Conservation (phyloP, 2,329 filamentous ascomycete genomes). For the Trichophyton benhamiae region DNA sequence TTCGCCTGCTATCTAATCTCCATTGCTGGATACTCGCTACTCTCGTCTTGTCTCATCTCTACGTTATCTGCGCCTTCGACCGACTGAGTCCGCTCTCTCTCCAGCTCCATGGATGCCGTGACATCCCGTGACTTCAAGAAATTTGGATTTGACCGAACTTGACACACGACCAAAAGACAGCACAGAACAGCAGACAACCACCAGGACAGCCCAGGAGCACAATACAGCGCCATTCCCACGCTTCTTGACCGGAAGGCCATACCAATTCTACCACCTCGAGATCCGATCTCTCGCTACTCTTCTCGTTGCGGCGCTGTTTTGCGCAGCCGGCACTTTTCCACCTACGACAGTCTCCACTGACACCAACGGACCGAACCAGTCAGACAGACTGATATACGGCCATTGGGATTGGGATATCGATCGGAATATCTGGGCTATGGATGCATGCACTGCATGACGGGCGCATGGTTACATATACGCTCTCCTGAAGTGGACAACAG, state of each 20-base stretch:
- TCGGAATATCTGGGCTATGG: background rate
- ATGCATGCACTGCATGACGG: background rate
- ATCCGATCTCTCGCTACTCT: no score
- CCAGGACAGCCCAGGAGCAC: background rate
- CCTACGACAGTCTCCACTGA: background rate
- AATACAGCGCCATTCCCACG: background rate
- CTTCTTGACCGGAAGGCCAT: no score
- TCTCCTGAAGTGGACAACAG: background rate
- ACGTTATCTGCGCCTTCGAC: background rate
- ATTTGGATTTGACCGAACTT: background rate
- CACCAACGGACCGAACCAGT: background rate
- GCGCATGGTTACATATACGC: background rate
- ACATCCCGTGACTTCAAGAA: background rate
- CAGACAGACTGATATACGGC: background rate
- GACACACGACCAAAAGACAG: background rate
- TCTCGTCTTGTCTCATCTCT: background rate
- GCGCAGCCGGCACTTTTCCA: background rate
- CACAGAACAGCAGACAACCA: background rate
- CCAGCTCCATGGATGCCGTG: background rate
- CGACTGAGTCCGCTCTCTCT: background rate
- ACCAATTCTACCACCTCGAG: no score
- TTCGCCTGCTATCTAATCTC: no score
- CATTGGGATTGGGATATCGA: background rate
- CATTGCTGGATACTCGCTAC: no score
- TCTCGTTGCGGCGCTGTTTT: no score